These are phyloP conservation scores for Vanilla planifolia DNA, from an alignment of 106 monocot genomes.

Conservation along the genomic window DNA sequence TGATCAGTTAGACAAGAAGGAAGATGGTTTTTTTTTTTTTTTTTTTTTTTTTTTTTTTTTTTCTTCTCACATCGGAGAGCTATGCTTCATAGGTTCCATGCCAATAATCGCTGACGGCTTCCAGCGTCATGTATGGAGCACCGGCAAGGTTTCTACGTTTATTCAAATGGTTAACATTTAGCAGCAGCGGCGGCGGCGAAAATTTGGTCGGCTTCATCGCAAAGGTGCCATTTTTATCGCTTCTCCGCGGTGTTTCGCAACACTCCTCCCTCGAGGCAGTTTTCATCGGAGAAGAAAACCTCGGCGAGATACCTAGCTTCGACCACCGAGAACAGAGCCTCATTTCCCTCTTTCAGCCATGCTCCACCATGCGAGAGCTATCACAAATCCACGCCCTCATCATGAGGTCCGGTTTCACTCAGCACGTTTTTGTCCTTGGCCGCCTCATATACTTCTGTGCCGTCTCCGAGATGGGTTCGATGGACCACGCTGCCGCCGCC, in stretches of 20 bases:
- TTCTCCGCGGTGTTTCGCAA: not conserved
- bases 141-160: not conserved
- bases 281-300: not conserved
- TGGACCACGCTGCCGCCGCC: conserved; percentile 30
- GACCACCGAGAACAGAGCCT: conserved; percentile 23
- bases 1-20: no score
- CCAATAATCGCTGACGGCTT: no score
- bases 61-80: no score
- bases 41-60: no score
- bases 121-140: no score
- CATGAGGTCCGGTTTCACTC: conserved; percentile 43
- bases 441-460: conserved; percentile 50
- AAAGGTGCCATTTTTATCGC: not conserved
- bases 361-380: conserved; percentile 34
- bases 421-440: conserved; percentile 47
- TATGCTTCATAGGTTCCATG: no score
- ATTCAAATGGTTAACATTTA: not conserved
- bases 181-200: not conserved
- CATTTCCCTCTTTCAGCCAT: conserved; percentile 26
- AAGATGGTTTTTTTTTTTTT: no score
- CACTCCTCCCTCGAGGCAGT: not conserved
- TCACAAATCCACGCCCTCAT: conserved; percentile 35
- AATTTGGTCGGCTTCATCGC: not conserved
- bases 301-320: not conserved
- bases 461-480: conserved; percentile 23